Percentiles rank a stretch among this genome's conserved stretches.
phyloP scores from a whole-genome alignment of 805 yeast genomes.

The Aciculoconidium aculeatum region DNA sequence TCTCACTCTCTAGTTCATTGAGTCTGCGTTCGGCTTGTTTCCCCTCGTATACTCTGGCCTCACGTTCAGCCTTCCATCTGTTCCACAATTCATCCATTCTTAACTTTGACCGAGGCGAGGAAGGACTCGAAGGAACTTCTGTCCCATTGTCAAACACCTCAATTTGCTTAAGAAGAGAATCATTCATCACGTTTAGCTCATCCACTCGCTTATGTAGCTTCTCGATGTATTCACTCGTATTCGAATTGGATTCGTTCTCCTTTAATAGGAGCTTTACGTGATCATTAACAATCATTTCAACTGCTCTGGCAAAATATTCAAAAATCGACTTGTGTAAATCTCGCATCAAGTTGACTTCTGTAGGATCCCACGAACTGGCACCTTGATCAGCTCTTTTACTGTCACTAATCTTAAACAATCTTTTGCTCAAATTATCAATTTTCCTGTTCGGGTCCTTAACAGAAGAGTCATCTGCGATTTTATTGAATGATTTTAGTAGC shows the following conservation, averaged over 20 bases:
- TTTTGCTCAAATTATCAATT: conserved; percentile 35
- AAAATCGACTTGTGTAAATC: conserved; percentile 42
- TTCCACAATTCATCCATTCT: conserved; percentile 58
- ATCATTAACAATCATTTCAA: conserved; percentile 52
- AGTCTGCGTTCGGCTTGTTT: conserved; percentile 49
- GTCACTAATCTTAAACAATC: conserved; percentile 11
- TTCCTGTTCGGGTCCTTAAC: conserved; percentile 53
- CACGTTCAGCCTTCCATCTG: conserved; percentile 68
- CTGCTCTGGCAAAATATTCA: conserved; percentile 55
- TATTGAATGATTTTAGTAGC: conserved; percentile 44
- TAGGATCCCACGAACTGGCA: conserved; percentile 12
- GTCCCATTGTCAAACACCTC: conserved; percentile 8
- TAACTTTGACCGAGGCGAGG: conserved; percentile 35
- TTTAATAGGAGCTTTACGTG: conserved; percentile 39
- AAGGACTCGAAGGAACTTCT: neutral
- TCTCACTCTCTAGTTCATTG: conserved; percentile 51
- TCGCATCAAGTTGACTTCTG: conserved; percentile 17
- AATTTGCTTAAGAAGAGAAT: conserved; percentile 13
- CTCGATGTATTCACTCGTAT: conserved; percentile 18
- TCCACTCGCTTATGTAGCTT: conserved; percentile 20
- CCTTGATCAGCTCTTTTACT: too few relatives aligned
- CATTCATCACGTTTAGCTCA: conserved; percentile 19
- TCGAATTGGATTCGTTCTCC: conserved; percentile 22
- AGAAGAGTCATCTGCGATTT: conserved; percentile 53
- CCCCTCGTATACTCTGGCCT: conserved; percentile 57